Evolutionary conservation across 306 rosid species (phyloP).

Genomic region (Quercus mongolica): DNA sequence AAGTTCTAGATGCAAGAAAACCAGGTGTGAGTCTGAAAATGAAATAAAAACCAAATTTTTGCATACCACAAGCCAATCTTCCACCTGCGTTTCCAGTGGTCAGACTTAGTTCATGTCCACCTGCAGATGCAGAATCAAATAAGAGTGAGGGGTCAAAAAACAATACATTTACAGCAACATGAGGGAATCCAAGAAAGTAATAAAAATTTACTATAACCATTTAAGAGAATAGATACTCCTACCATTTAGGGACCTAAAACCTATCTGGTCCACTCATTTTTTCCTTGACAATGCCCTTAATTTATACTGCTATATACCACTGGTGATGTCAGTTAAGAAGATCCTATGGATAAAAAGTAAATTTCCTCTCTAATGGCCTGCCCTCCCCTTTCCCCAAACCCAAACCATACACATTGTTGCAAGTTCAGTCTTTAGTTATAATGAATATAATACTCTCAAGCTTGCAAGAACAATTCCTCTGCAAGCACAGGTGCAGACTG

Average conservation of each 20-base stretch:
- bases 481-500: not conserved
- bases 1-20: conserved; percentile 5
- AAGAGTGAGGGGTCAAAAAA: conserved; percentile 10
- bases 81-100: conserved; percentile 92
- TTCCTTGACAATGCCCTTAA: not conserved
- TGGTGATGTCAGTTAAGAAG: not conserved
- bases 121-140: conserved; percentile 39
- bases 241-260: not conserved
- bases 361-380: conserved; percentile 4
- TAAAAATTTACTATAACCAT: not conserved
- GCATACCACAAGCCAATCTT: conserved; percentile 93
- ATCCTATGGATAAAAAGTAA: not conserved
- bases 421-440: not conserved
- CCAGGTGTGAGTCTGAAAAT: not conserved
- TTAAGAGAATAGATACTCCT: not conserved
- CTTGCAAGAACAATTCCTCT: conserved; percentile 13
- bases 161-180: not conserved
- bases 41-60: conserved; percentile 6
- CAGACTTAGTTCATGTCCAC: conserved; percentile 86
- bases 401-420: not conserved
- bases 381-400: not conserved
- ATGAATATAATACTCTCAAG: not conserved
- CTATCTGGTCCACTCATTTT: no score
- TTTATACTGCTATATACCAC: not conserved
- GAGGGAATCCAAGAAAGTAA: not conserved